These are phyloP conservation scores for Moesziomyces antarcticus DNA, from an alignment of 1,284 basidiomycete genomes.

Conservation along the genomic window DNA sequence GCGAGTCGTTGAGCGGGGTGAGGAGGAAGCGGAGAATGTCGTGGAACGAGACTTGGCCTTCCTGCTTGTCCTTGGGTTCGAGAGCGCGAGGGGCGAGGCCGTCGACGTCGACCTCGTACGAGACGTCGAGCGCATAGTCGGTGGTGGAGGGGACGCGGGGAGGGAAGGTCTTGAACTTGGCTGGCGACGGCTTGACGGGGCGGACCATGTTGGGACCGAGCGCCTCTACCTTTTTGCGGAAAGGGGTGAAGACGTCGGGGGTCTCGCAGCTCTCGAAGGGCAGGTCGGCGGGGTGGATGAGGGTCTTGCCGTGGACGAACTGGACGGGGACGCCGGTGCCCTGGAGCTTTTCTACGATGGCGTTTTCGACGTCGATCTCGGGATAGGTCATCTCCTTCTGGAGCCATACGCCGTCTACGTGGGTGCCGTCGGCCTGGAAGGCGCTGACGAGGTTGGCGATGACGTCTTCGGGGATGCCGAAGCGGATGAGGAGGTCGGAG, in stretches of 20 bases:
- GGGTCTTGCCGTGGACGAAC: conserved; percentile 59
- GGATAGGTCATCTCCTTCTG: conserved; percentile 62
- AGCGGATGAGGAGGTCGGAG: conserved; percentile 71
- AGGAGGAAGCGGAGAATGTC: conserved; percentile 61
- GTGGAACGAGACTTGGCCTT: conserved; percentile 61
- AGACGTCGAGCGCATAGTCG: conserved; percentile 61
- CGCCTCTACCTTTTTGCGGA: conserved; percentile 71
- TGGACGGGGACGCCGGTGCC: conserved; percentile 46
- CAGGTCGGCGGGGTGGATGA: conserved; percentile 69
- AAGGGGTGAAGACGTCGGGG: conserved; percentile 72
- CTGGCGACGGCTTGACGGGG: conserved; percentile 45
- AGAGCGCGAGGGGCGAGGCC: conserved; percentile 46
- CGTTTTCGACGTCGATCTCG: conserved; percentile 52
- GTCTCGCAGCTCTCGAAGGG: conserved; percentile 69
- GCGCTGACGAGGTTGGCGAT: conserved; percentile 50
- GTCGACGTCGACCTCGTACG: conserved; percentile 63
- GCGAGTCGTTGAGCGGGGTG: conserved; percentile 55
- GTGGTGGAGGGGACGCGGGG: conserved; percentile 41
- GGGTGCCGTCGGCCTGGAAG: conserved; percentile 50
- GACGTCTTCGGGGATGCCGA: conserved; percentile 70
- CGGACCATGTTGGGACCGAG: conserved; percentile 67
- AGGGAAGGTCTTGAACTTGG: conserved; percentile 56
- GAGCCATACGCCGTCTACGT: conserved; percentile 63
- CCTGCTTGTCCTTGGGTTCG: conserved; percentile 50
- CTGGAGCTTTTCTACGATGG: conserved; percentile 44